Conservation (phyloP, 1,284 basidiomycete genomes). For the Ustilago lituana region DNA sequence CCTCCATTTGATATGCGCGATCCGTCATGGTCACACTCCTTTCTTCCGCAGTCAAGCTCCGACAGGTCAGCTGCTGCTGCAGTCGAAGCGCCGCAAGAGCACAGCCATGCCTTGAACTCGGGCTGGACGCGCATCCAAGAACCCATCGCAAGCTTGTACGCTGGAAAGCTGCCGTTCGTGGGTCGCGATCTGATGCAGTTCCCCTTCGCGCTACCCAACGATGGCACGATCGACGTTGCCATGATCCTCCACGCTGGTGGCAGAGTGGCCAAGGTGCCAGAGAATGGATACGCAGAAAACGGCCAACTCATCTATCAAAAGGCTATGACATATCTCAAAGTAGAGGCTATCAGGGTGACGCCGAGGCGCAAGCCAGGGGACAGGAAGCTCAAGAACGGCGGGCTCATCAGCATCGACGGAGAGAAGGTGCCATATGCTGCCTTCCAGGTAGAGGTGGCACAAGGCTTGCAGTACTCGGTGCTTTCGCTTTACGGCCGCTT, state of each 20-base stretch:
- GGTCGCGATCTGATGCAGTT: constrained; percentile 64
- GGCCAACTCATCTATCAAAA: constrained; percentile 57
- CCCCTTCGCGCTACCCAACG: constrained; percentile 58
- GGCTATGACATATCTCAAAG: constrained; percentile 59
- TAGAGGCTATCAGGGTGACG: constrained; percentile 61
- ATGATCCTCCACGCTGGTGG: constrained; percentile 56
- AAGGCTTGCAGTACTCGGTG: constrained; percentile 38
- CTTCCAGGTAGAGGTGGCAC: constrained; percentile 80
- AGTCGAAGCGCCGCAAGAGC: constrained; percentile 2
- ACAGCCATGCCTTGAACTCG: background rate
- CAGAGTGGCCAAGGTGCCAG: constrained; percentile 52
- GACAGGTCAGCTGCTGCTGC: constrained; percentile 5
- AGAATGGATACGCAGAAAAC: constrained; percentile 51
- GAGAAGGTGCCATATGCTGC: constrained; percentile 82
- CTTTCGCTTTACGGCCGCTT: constrained; percentile 49
- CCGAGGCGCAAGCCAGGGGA: constrained; percentile 51
- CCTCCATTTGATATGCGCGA: constrained; percentile 41
- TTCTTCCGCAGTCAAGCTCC: constrained; percentile 4
- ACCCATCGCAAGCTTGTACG: constrained; percentile 58
- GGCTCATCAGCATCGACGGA: constrained; percentile 75
- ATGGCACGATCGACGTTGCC: constrained; percentile 58
- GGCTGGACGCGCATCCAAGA: constrained; percentile 51
- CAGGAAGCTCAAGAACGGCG: constrained; percentile 41
- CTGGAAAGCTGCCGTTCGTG: constrained; percentile 64
- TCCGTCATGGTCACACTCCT: constrained; percentile 48